Evolutionary conservation across 192 early-diverging fungal genomes (phyloP).

Genomic region (Allomyces macrogynus): DNA sequence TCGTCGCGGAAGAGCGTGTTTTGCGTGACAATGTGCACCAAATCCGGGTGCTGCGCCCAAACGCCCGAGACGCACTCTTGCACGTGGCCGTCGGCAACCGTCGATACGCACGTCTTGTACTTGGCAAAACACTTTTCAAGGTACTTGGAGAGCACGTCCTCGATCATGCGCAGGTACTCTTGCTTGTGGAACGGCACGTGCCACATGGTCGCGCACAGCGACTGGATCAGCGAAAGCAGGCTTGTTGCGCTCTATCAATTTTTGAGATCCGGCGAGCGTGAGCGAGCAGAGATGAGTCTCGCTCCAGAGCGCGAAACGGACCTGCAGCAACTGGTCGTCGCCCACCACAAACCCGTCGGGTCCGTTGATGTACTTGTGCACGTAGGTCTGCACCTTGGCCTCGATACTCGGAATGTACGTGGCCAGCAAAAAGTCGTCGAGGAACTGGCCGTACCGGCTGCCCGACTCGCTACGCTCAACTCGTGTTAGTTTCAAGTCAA

Average conservation of each 20-base stretch:
- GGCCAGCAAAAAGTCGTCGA: background rate
- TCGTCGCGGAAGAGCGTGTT: constrained; percentile 17
- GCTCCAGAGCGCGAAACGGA: too few relatives aligned
- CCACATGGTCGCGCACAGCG: constrained; percentile 35
- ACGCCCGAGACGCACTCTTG: constrained; percentile 18
- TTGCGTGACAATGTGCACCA: constrained; percentile 28
- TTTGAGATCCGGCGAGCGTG: too few relatives aligned
- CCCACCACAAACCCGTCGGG: background rate
- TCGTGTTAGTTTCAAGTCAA: too few relatives aligned
- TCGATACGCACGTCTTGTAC: constrained; percentile 11
- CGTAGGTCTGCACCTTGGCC: background rate
- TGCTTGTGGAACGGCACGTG: constrained; percentile 44
- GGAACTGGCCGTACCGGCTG: background rate
- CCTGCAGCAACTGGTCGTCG: background rate
- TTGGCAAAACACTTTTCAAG: constrained; percentile 42
- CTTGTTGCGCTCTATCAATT: constrained; percentile 31
- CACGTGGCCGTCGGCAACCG: constrained; percentile 14
- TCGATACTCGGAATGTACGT: background rate
- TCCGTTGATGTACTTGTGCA: background rate
- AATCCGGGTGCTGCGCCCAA: constrained; percentile 41
- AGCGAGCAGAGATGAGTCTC: too few relatives aligned
- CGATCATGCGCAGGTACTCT: constrained; percentile 50
- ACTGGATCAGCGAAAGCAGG: constrained; percentile 36
- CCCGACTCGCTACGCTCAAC: too few relatives aligned
- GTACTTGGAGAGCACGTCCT: constrained; percentile 38